Base-by-base conservation (phyloP, 495 filamentous ascomycete genomes). In the Staphylotrichum tortipilum region DNA sequence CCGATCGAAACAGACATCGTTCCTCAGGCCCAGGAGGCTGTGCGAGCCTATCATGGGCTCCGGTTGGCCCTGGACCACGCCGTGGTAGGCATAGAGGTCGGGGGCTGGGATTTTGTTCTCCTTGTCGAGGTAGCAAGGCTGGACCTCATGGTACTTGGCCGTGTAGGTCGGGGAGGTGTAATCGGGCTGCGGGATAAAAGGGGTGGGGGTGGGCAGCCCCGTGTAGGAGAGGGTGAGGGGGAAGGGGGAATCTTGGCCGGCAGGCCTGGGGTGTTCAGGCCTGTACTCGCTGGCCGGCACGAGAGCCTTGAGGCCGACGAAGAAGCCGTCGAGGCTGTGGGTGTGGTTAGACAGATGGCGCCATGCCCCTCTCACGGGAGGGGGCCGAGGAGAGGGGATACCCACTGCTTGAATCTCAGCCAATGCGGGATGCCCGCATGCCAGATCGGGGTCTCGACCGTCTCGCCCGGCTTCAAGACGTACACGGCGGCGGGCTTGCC, bases 1-100 rank as follows among this genome's bases (percentile, higher is more conserved):
- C 1, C 92, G 78, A 52, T 98, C 92, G 65, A 95, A 97, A 67
- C 92, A 98, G 38, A 96, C 73, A 60, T 94, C 85, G 48, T 92
- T 79, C 28, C 79, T 79, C 15, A 95, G 60, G 0, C 86, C 91
- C 9, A 97, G 62, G 30, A 90, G 63, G 4, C 78, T 74, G 62
- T 95, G 83, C 2, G 85, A 89, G 8, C 92, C 92, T 56, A 94
- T 80, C 4, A 84, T 76, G 18, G 87, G 77, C 36, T 89, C 82
- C 8, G 92, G 88, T 62, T 90, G 85, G 2, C 88, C 88, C 49
- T 83, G 75, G 7, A 84, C 78, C 11, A 92, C 69, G 6, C 89
- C 90, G 10, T 69, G 61, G 56, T 86, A 94, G 11, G 79, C 80
- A 34, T 82, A 83, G 5, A 90, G 55, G 15, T 70, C 60, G 1